These are phyloP conservation scores for Rubus idaeus DNA, from an alignment of 306 rosid species.

Conservation along the genomic window DNA sequence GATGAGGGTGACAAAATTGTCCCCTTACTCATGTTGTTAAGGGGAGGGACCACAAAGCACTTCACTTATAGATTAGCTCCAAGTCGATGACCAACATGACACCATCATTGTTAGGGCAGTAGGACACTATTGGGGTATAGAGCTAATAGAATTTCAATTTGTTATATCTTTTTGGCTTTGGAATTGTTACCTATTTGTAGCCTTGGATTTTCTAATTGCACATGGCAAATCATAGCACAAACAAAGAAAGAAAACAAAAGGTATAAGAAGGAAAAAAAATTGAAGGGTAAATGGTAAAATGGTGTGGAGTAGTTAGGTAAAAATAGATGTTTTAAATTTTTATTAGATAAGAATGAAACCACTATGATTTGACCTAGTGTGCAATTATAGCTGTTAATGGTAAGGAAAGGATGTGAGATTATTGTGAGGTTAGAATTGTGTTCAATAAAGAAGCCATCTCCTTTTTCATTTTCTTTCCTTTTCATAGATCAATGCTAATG, in stretches of 20 bases:
- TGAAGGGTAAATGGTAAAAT: neutral
- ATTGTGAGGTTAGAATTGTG: neutral
- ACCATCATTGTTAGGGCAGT: slow-evolving; percentile 22
- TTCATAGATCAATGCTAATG: neutral
- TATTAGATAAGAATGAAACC: neutral
- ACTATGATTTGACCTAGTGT: neutral
- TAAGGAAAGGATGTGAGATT: neutral
- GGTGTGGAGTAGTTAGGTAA: neutral
- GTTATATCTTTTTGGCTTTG: neutral
- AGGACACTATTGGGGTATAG: neutral
- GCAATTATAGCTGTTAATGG: neutral
- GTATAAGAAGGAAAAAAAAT: neutral
- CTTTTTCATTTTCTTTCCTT: slow-evolving; percentile 1
- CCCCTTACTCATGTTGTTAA: slow-evolving; percentile 1
- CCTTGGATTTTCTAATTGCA: neutral
- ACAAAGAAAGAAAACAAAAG: neutral
- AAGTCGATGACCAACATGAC: slow-evolving; percentile 28
- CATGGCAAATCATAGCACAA: neutral
- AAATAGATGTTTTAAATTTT: neutral
- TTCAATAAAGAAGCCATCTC: neutral
- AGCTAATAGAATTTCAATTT: neutral
- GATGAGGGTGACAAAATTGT: slow-evolving; percentile 31
- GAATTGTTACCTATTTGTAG: neutral
- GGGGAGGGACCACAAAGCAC: slow-evolving; percentile 13
- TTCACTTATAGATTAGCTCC: neutral